Evolutionary conservation across 108 stramenopile species (phyloP), one percentile per base, ranked within the genome.

Genomic region (Poteriospumella lacustris): DNA sequence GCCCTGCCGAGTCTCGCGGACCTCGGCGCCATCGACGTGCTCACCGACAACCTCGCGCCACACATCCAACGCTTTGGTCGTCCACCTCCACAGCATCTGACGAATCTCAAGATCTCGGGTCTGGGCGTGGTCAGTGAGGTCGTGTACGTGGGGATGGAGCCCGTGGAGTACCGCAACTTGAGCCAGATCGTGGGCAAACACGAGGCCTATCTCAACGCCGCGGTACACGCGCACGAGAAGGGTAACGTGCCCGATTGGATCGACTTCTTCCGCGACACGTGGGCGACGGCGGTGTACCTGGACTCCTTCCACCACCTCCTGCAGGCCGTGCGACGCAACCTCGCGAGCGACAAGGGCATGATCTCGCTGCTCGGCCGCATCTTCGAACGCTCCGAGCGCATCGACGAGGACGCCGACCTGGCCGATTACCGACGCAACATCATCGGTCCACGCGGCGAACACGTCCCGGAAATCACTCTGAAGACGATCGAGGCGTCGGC

Each of bases 151-250:
- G 60, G 60, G 9, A 34, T 31, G 9, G 60, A 64, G 9, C 3
- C 5, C 28, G 31, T 64, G 31, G 60, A 64, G 36, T 9, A 24
- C 9, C 15, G 60, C 9, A 64, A 64, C 36, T 34, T 73, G 26
- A 15, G 41, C 42, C 47, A 12, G 9, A 3, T 73, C 33, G 40
- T 42, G 5, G 70, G 70, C 43, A 29, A 26, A 56, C 70, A 73
- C 42, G 70, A 73, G 33, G 12, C 70, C 15, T 73, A 42, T 56
- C 41, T 73, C 9, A 73, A 73, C 42, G 31, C 40, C 36, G 40
- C 41, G 36, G 5, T 26, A 3, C 3, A 52, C 36, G 36, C 70
- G 5, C 36, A 52, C 42, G 33, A 73, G 28, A 52, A 44, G 15
- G 24, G 24, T 9, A 34, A 12, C 5, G 41, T 73, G 9, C 5